phyloP scores from a whole-genome alignment of 352 stramenopile genomes.

The Phytophthora uliginosa region DNA sequence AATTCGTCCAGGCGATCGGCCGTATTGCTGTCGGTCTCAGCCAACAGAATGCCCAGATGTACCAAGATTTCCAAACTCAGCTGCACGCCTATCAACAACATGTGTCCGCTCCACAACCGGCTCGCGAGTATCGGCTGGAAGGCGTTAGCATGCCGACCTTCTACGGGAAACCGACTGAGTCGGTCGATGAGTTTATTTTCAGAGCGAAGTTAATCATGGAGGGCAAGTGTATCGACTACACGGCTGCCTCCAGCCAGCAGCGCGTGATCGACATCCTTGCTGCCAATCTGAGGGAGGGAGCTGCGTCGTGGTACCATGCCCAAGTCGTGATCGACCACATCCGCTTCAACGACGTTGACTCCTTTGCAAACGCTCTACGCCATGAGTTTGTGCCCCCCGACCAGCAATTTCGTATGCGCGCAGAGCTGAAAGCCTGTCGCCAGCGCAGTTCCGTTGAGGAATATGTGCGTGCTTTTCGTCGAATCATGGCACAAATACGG shows the following conservation, averaged over 20 bases:
- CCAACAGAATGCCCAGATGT: background rate
- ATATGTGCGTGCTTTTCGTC: background rate
- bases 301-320: background rate
- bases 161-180: background rate
- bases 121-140: background rate
- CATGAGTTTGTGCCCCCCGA: background rate
- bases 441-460: background rate
- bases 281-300: background rate
- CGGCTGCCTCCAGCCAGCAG: background rate
- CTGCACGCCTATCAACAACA: background rate
- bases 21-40: background rate
- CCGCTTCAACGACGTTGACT: background rate
- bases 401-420: background rate
- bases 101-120: background rate
- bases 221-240: background rate
- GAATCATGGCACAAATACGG: background rate
- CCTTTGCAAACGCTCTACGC: background rate
- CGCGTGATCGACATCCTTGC: background rate
- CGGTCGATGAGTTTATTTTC: background rate
- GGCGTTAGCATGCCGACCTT: background rate
- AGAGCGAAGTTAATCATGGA: background rate
- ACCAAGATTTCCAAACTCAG: background rate
- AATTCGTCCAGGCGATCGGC: background rate
- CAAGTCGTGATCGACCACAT: conserved; percentile 4
- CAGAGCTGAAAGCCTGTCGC: background rate